Percentiles rank a stretch among this genome's conserved stretches.
phyloP scores from a whole-genome alignment of 139 green algal genomes.

The Diplosphaera chodatii region DNA sequence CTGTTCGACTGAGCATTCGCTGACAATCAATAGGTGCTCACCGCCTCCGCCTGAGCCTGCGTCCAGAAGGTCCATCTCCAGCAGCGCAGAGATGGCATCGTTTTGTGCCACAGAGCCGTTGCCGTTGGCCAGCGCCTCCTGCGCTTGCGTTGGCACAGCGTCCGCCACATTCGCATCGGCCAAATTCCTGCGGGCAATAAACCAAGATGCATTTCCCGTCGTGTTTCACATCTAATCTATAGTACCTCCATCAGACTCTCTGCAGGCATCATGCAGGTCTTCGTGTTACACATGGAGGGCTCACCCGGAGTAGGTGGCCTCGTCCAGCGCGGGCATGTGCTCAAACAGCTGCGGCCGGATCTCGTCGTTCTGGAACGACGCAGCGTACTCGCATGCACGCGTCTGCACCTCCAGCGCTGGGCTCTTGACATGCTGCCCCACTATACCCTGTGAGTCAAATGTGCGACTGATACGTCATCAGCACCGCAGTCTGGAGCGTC shows the following conservation, averaged over 20 bases:
- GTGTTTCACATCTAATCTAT: too few relatives aligned
- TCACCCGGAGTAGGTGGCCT: constrained; percentile 47
- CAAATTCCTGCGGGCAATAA: background rate
- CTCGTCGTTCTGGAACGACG: constrained; percentile 55
- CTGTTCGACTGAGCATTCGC: too few relatives aligned
- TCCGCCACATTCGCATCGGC: constrained; percentile 5
- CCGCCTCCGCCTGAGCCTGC: background rate
- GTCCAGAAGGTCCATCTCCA: constrained; percentile 36
- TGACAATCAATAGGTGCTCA: too few relatives aligned
- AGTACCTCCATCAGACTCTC: too few relatives aligned
- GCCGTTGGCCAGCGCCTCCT: constrained; percentile 12
- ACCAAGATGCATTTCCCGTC: too few relatives aligned
- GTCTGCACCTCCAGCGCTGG: constrained; percentile 75
- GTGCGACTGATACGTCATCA: too few relatives aligned
- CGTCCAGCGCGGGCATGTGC: constrained; percentile 87
- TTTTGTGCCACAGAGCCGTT: constrained; percentile 1
- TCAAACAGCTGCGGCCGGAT: constrained; percentile 76
- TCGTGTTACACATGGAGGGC: too few relatives aligned
- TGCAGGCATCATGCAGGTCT: too few relatives aligned
- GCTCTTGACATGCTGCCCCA: constrained; percentile 45
- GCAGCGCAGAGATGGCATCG: constrained; percentile 31
- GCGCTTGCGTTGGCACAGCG: constrained; percentile 20
- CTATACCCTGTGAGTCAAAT: constrained; percentile 19
- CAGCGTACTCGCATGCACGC: constrained; percentile 65
- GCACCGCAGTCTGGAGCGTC: too few relatives aligned